Base-by-base conservation (phyloP, 1,284 basidiomycete genomes). In the Rhodotorula mucilaginosa region DNA sequence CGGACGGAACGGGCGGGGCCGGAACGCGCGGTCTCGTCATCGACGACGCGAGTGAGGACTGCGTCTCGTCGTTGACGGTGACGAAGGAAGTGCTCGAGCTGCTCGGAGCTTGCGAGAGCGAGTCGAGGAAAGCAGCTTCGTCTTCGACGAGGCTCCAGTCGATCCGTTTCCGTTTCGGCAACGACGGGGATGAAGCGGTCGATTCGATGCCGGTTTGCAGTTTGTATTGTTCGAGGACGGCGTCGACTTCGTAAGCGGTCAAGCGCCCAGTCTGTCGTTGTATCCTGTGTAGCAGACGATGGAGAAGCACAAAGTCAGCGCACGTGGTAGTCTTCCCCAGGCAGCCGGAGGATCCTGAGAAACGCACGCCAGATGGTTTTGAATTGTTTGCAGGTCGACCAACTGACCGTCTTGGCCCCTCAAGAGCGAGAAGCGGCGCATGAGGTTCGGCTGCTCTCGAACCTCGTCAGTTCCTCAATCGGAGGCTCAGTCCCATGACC, bases 361-460 rank as follows among this genome's bases (percentile, higher is more conserved):
- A 46, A 64, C 74, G 57, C 47, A 70, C 74, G 61, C 69, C 31
- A 75, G 47, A n/a, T 75, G 71, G 4, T 29, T 44, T 51, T 70
- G 58, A 48, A 75, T 52, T 29, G 71, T 70, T 29, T 61, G 51
- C 21, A 63, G 49, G 58, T 63, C 60, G 21, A 75, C 69, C 34
- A 72, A 46, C 23, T 66, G 54, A 8, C 74, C 74, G 34, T 75
- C 74, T 2, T 48, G 54, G 12, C 60, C 49, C 5, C 71, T 39
- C 15, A 75, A 16, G 1, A 75, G 51, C 39, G 71, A 66, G 62
- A 75, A 75, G n/a, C 74, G 71, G 31, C 62, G 61, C n/a, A 67
- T 67, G 59, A 75, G 64, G 13, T 70, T 64, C 1, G 74, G 74
- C 71, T 71, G 65, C 57, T 46, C 18, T 16, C 12, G 13, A 34